A percentile compares a stretch with the other conserved stretches of the same genome.
Evolutionary conservation across 139 green algal genomes (phyloP).

Genomic region (Coelastrella sp.): DNA sequence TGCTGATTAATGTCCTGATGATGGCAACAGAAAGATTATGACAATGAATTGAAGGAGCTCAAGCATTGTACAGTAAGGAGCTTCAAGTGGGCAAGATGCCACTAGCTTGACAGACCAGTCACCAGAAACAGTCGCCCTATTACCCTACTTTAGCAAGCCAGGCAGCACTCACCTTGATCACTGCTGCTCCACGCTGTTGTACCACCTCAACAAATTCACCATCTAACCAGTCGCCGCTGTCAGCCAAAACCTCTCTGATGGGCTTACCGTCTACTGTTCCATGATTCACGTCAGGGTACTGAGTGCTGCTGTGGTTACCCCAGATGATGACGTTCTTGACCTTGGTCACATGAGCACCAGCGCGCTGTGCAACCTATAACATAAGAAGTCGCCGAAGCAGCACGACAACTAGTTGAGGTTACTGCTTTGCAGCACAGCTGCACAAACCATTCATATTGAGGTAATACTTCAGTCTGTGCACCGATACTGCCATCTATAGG

Average conservation of each 20-base stretch:
- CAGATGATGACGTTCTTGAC: conserved; percentile 98
- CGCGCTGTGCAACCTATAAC: conserved; percentile 84
- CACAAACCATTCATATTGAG: too few relatives aligned
- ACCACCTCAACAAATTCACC: conserved; percentile 91
- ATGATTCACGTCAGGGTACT: conserved; percentile 97
- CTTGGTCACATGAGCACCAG: conserved; percentile 69
- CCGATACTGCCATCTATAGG: too few relatives aligned
- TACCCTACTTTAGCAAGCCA: not conserved
- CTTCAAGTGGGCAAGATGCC: too few relatives aligned
- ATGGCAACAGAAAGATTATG: too few relatives aligned
- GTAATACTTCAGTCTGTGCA: too few relatives aligned
- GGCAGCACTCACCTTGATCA: conserved; percentile 82
- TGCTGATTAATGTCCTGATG: too few relatives aligned
- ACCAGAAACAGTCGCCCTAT: too few relatives aligned
- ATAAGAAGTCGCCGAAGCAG: not conserved
- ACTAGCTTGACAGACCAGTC: too few relatives aligned
- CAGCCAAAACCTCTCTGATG: conserved; percentile 66
- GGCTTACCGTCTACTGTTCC: conserved; percentile 82
- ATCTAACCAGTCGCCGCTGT: conserved; percentile 74
- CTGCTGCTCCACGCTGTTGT: conserved; percentile 93
- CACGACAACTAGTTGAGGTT: not conserved
- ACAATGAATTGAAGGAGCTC: too few relatives aligned
- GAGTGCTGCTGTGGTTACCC: conserved; percentile 96
- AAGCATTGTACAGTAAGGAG: too few relatives aligned
- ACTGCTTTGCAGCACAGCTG: not conserved